A percentile compares a stretch with the other conserved stretches of the same genome.
Conservation (phyloP, 768 basidiomycete species). For the Kwoniella heveanensis region DNA sequence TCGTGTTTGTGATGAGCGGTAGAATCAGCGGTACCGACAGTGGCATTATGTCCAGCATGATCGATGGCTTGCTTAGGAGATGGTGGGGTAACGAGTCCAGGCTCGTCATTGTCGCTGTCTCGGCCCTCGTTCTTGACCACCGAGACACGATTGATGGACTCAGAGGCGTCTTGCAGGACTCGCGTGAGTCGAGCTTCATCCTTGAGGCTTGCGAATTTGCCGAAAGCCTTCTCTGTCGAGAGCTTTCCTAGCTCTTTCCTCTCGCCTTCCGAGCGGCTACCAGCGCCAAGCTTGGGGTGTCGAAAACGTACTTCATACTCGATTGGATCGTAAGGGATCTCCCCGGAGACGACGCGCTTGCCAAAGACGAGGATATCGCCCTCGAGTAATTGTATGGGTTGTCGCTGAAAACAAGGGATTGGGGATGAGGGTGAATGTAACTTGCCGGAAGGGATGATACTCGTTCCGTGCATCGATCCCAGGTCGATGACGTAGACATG, state of each 20-base stretch:
- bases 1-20: conserved; percentile 1
- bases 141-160: too few species aligned
- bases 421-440: neutral
- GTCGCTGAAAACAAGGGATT: too few species aligned
- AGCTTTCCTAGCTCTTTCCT: conserved; percentile 7
- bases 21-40: too few species aligned
- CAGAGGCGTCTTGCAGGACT: neutral
- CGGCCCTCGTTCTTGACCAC: too few species aligned
- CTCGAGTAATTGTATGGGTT: conserved; percentile 28
- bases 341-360: conserved; percentile 14
- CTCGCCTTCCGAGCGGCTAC: neutral
- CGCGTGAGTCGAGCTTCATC: neutral
- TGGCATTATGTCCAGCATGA: neutral
- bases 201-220: neutral
- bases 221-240: conserved; percentile 4
- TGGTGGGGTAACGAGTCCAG: neutral
- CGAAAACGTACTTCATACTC: conserved; percentile 17
- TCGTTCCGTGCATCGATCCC: conserved; percentile 32
- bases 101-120: neutral
- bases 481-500: conserved; percentile 39
- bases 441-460: conserved; percentile 10
- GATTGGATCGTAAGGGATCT: conserved; percentile 15
- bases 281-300: conserved; percentile 14
- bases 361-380: conserved; percentile 29
- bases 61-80: neutral